Percentiles rank a stretch among this genome's conserved stretches.
phyloP scores from a whole-genome alignment of 2,329 filamentous ascomycete genomes.

The Colletotrichum sp. region DNA sequence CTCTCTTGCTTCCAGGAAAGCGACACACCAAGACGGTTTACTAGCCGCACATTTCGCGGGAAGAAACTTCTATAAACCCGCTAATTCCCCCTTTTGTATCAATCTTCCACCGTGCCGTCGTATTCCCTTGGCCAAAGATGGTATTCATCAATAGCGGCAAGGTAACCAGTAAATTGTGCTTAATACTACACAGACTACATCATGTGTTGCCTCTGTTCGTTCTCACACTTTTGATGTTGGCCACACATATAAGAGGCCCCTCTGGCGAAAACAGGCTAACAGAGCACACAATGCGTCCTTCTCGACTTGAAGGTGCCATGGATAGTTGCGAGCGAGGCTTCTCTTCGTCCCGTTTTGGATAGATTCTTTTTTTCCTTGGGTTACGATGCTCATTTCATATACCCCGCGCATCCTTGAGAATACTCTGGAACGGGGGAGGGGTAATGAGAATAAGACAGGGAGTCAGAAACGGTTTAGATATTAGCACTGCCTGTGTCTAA shows the following conservation, averaged over 20 bases:
- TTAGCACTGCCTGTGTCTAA: too few relatives aligned
- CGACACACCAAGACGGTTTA: too few relatives aligned
- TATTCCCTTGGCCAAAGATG: rapidly evolving
- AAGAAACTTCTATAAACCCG: neutral
- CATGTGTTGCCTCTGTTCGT: neutral
- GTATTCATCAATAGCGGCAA: neutral
- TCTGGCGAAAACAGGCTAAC: rapidly evolving
- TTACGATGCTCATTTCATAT: neutral
- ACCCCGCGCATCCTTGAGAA: neutral
- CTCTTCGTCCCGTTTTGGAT: too few relatives aligned
- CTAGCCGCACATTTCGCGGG: too few relatives aligned
- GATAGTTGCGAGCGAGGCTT: neutral
- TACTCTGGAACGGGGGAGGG: neutral
- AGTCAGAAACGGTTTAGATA: too few relatives aligned
- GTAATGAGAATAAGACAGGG: neutral
- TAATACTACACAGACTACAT: too few relatives aligned
- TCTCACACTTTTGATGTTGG: neutral
- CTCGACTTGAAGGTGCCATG: neutral
- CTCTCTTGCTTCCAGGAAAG: neutral
- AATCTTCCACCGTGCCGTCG: neutral
- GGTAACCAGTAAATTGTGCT: neutral
- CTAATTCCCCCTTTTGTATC: rapidly evolving
- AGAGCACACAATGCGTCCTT: neutral
- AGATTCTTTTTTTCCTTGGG: too few relatives aligned
- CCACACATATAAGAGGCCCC: neutral